Evolutionary conservation across 306 rosid genomes (phyloP).

Genomic region (Fragaria ananassa): DNA sequence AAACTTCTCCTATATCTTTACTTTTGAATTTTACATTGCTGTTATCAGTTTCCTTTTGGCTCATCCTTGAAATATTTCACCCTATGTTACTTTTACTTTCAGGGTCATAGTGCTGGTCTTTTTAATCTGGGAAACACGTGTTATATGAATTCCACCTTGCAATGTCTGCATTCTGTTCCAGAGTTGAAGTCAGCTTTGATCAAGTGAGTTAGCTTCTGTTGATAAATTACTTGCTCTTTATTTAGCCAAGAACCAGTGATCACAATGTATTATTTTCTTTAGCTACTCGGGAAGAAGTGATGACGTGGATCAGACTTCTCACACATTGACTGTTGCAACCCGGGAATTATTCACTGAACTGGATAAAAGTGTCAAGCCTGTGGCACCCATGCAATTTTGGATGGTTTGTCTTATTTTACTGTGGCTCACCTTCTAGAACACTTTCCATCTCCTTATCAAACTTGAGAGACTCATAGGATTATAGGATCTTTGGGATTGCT

Average conservation of each 20-base stretch:
- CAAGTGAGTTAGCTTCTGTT: slow-evolving; percentile 47
- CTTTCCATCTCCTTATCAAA: background rate
- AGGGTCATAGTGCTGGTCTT: slow-evolving; percentile 95
- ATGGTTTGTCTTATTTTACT: slow-evolving; percentile 52
- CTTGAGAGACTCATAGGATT: slow-evolving; percentile 10
- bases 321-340: slow-evolving; percentile 81
- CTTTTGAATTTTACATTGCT: background rate
- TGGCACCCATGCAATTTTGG: slow-evolving; percentile 99
- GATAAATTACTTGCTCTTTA: slow-evolving; percentile 6
- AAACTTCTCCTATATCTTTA: background rate
- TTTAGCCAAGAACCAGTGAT: slow-evolving; percentile 16
- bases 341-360: slow-evolving; percentile 85
- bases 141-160: slow-evolving; percentile 97
- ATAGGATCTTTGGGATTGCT: background rate
- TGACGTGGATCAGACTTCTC: slow-evolving; percentile 93
- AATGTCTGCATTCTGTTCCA: slow-evolving; percentile 97
- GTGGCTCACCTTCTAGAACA: slow-evolving; percentile 7
- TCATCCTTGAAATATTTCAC: slow-evolving; percentile 2
- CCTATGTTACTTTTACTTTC: slow-evolving; percentile 18
- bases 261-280: slow-evolving; percentile 7
- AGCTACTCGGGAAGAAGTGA: slow-evolving; percentile 76
- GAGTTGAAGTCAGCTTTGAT: slow-evolving; percentile 92
- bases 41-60: background rate
- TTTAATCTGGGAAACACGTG: slow-evolving; percentile 97
- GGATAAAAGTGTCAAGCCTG: slow-evolving; percentile 87